phyloP scores from a whole-genome alignment of 2,329 filamentous ascomycete genomes.

The Ophiosphaerella herpotricha region DNA sequence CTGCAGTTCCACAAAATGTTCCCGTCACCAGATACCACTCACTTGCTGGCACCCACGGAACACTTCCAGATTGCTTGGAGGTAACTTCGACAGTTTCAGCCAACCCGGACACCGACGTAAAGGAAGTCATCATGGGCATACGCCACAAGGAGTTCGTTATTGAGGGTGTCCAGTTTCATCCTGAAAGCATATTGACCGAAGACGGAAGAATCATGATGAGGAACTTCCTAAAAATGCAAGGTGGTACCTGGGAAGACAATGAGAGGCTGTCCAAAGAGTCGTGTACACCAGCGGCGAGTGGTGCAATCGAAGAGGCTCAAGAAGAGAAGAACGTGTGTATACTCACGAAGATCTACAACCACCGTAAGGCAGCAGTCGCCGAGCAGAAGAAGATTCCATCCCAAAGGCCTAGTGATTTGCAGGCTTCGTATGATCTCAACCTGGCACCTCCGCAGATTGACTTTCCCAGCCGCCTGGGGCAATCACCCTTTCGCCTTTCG shows the following conservation, averaged over 20 bases:
- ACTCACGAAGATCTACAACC: conserved; percentile 85
- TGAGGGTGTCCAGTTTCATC: conserved; percentile 98
- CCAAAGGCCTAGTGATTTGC: conserved; percentile 78
- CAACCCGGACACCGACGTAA: conserved; percentile 72
- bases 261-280: conserved; percentile 55
- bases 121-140: conserved; percentile 94
- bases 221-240: conserved; percentile 87
- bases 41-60: conserved; percentile 86
- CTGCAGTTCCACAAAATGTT: conserved; percentile 75
- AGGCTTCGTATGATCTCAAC: conserved; percentile 83
- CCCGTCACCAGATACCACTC: conserved; percentile 96
- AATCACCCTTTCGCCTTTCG: conserved; percentile 85
- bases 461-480: conserved; percentile 76
- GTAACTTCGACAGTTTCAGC: conserved; percentile 83
- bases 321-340: conserved; percentile 77
- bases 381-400: conserved; percentile 86
- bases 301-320: conserved; percentile 25
- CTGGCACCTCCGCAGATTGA: conserved; percentile 82
- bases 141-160: conserved; percentile 87
- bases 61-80: conserved; percentile 82
- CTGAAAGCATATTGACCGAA: conserved; percentile 92
- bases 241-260: conserved; percentile 90
- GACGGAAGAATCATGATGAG: conserved; percentile 86
- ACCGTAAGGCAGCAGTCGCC: conserved; percentile 74
- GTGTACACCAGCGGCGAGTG: conserved; percentile 39